phyloP scores from a whole-genome alignment of 306 rosid species.

The Fragaria vesca region DNA sequence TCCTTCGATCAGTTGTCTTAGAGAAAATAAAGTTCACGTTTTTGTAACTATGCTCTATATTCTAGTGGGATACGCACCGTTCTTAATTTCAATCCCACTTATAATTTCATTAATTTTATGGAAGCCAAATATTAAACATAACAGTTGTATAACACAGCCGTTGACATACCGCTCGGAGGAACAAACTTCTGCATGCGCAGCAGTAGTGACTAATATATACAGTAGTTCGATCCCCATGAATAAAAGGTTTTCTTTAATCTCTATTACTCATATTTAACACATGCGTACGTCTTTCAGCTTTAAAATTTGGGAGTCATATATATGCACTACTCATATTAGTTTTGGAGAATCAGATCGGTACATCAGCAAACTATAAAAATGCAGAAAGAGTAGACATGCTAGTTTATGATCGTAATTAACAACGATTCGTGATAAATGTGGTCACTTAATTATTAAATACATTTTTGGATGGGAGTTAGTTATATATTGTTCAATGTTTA shows the following conservation, averaged over 20 bases:
- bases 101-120: not conserved
- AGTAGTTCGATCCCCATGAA: not conserved
- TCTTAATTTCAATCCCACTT: not conserved
- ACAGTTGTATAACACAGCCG: not conserved
- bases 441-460: not conserved
- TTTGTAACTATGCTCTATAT: not conserved
- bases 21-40: not conserved
- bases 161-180: conserved; percentile 12
- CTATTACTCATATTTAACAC: conserved; percentile 1
- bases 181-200: conserved; percentile 6
- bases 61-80: not conserved
- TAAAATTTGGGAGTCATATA: not conserved
- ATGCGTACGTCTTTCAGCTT: not conserved
- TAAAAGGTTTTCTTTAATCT: not conserved
- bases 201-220: not conserved
- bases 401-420: not conserved
- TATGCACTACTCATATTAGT: not conserved
- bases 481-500: not conserved
- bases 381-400: not conserved
- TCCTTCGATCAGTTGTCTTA: not conserved
- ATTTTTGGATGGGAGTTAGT: not conserved
- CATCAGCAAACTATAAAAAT: not conserved
- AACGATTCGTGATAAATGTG: not conserved
- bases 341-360: not conserved
- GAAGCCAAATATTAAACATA: not conserved